Conservation (phyloP, 495 filamentous ascomycete genomes). For the Daldinia grandis region DNA sequence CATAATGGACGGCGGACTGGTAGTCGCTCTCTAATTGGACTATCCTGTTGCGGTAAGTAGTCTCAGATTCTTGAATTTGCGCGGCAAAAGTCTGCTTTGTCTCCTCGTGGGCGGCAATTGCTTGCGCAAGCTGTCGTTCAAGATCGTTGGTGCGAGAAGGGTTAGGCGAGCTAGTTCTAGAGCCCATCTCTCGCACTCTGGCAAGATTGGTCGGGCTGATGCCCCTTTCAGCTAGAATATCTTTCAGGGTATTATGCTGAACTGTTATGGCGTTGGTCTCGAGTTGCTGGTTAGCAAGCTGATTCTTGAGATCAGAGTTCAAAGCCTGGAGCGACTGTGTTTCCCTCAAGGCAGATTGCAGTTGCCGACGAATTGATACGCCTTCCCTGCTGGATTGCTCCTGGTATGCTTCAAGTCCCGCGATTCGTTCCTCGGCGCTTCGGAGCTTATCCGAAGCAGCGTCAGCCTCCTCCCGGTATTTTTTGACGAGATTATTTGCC, state of each 20-base stretch:
- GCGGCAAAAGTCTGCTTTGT: constrained; percentile 76
- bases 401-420: constrained; percentile 94
- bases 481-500: constrained; percentile 80
- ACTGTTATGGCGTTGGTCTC: constrained; percentile 88
- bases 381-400: constrained; percentile 95
- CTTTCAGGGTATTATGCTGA: constrained; percentile 91
- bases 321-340: constrained; percentile 76
- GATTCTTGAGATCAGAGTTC: constrained; percentile 79
- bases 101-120: constrained; percentile 82
- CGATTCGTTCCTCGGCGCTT: constrained; percentile 93
- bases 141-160: constrained; percentile 83
- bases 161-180: constrained; percentile 82
- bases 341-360: constrained; percentile 84
- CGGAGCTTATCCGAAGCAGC: constrained; percentile 85
- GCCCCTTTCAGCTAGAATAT: constrained; percentile 87
- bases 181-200: constrained; percentile 58
- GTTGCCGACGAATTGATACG: constrained; percentile 84
- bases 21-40: constrained; percentile 95
- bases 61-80: constrained; percentile 83
- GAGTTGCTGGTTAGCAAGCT: constrained; percentile 81
- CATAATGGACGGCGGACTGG: constrained; percentile 99
- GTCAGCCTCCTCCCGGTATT: constrained; percentile 92
- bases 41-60: constrained; percentile 88
- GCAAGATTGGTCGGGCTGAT: constrained; percentile 69
- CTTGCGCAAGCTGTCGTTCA: constrained; percentile 85